Percentiles rank a stretch among this genome's conserved stretches.
Evolutionary conservation across 768 basidiomycete genomes (phyloP).

Genomic region (Ramaria sp.): DNA sequence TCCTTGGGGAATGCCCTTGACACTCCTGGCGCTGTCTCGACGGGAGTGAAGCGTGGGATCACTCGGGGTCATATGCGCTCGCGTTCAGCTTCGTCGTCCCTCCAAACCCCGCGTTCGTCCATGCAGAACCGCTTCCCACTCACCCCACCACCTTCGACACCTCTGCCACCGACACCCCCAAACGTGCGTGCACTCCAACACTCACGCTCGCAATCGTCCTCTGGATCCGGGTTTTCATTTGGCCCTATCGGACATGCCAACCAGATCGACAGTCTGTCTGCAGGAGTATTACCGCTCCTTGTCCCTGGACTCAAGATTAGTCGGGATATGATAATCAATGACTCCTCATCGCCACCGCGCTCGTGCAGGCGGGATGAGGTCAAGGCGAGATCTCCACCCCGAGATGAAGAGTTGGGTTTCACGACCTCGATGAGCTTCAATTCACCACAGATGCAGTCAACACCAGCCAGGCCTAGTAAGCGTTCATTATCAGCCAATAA

Average conservation of each 20-base stretch:
- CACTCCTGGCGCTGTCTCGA: slow-evolving; percentile 2
- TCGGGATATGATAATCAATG: slow-evolving; percentile 42
- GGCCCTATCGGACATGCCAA: slow-evolving; percentile 39
- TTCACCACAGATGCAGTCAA: slow-evolving; percentile 50
- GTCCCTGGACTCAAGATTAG: slow-evolving; percentile 57
- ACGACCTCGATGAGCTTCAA: slow-evolving; percentile 28
- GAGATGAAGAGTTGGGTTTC: slow-evolving; percentile 18
- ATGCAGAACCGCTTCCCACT: slow-evolving; percentile 21
- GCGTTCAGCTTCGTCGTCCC: slow-evolving; percentile 39
- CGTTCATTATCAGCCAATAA: slow-evolving; percentile 47
- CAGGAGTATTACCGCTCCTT: slow-evolving; percentile 55
- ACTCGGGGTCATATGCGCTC: slow-evolving; percentile 42
- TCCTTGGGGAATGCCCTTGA: slow-evolving; percentile 7
- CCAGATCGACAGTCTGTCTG: slow-evolving; percentile 64
- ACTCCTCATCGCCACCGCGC: slow-evolving; percentile 25
- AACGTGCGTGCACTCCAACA: slow-evolving; percentile 47
- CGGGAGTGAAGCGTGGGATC: slow-evolving; percentile 11
- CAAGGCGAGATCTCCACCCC: slow-evolving; percentile 20
- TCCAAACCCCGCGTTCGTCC: slow-evolving; percentile 26
- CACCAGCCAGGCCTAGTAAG: slow-evolving; percentile 36
- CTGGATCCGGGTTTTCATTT: slow-evolving; percentile 56
- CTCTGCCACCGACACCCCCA: slow-evolving; percentile 68
- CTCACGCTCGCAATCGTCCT: slow-evolving; percentile 35
- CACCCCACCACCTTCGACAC: slow-evolving; percentile 53
- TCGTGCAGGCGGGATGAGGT: slow-evolving; percentile 14